These are phyloP conservation scores for Penicillium nucicola DNA, from an alignment of 495 filamentous ascomycete genomes.

Conservation along the genomic window DNA sequence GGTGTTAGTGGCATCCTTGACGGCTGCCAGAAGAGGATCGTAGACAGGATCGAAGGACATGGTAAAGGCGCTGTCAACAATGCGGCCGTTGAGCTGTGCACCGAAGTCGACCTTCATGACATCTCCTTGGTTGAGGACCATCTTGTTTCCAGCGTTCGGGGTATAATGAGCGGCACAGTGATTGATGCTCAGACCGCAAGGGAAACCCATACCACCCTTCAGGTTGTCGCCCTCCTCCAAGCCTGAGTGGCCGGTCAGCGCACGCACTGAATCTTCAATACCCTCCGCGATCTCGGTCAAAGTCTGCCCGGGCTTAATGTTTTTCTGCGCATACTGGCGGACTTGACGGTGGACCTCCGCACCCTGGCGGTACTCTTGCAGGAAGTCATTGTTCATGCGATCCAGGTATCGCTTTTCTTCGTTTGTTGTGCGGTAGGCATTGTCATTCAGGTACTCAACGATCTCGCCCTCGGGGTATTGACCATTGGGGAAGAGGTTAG, in stretches of 20 bases:
- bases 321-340: slow-evolving; percentile 76
- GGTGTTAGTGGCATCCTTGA: slow-evolving; percentile 83
- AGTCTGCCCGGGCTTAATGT: slow-evolving; percentile 76
- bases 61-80: slow-evolving; percentile 92
- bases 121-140: slow-evolving; percentile 72
- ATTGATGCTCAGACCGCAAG: slow-evolving; percentile 81
- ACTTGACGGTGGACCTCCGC: slow-evolving; percentile 88
- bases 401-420: slow-evolving; percentile 87
- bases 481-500: slow-evolving; percentile 71
- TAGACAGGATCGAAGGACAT: slow-evolving; percentile 83
- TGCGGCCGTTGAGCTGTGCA: slow-evolving; percentile 84
- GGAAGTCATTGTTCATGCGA: slow-evolving; percentile 78
- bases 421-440: slow-evolving; percentile 74
- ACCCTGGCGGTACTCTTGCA: slow-evolving; percentile 81
- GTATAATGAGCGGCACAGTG: slow-evolving; percentile 88
- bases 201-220: slow-evolving; percentile 84
- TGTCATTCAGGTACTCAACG: slow-evolving; percentile 72
- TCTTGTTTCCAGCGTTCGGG: slow-evolving; percentile 88
- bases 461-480: slow-evolving; percentile 79
- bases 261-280: slow-evolving; percentile 81
- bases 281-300: slow-evolving; percentile 80
- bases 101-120: slow-evolving; percentile 95
- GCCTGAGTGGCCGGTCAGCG: slow-evolving; percentile 73
- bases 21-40: slow-evolving; percentile 76
- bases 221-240: slow-evolving; percentile 76